Conservation (phyloP, 345 rosid species). For the Lumnitzera racemosa region DNA sequence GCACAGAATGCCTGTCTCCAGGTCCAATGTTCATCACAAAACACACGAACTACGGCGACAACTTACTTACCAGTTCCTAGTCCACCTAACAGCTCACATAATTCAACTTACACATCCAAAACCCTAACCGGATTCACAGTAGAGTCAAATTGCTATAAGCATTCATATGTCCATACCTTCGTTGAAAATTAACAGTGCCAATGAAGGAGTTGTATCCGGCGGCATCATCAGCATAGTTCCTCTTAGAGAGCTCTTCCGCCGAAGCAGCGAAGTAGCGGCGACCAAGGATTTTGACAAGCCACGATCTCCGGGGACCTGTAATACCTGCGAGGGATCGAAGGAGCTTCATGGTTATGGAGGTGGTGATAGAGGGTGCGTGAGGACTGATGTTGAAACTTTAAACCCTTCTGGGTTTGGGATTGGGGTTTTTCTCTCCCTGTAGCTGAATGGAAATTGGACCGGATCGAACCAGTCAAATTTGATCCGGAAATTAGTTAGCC, state of each 20-base stretch:
- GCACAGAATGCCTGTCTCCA: no score
- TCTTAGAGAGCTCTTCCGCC: conserved; percentile 43
- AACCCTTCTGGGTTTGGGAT: no score
- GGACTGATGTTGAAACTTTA: neutral
- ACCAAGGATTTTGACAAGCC: conserved; percentile 39
- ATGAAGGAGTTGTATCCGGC: conserved; percentile 75
- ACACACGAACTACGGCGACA: no score
- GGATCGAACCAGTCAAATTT: no score
- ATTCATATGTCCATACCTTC: conserved; percentile 35
- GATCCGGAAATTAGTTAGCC: neutral
- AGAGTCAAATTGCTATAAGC: neutral
- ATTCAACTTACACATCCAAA: no score
- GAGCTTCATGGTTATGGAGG: conserved; percentile 37
- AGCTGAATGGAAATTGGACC: no score
- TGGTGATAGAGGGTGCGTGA: neutral
- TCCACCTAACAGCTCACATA: no score
- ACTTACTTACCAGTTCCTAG: no score
- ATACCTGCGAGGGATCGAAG: conserved; percentile 40
- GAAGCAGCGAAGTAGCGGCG: conserved; percentile 43
- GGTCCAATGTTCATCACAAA: no score
- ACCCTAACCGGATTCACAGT: neutral
- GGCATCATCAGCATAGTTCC: conserved; percentile 68
- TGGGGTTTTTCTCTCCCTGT: no score
- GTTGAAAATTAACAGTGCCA: conserved; percentile 46
- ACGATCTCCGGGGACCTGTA: neutral